Evolutionary conservation across 306 rosid genomes (phyloP).

Genomic region (Rosa multiflora): DNA sequence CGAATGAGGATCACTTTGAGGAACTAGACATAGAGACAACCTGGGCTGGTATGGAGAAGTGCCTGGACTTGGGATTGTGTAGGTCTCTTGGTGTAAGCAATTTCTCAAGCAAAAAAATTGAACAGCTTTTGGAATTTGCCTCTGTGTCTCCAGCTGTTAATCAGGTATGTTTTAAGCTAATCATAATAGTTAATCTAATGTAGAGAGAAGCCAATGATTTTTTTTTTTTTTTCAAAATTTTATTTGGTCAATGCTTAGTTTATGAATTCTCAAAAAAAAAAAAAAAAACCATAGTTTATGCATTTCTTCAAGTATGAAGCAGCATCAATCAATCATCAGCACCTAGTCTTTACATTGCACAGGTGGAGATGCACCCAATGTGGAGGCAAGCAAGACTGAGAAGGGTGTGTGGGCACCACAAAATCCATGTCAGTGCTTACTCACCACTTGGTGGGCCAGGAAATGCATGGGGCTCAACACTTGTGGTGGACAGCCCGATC

Average conservation of each 20-base stretch:
- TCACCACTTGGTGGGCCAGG: conserved; percentile 96
- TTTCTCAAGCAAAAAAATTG: conserved; percentile 70
- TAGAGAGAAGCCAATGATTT: not conserved
- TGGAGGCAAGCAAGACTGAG: conserved; percentile 73
- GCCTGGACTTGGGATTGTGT: conserved; percentile 75
- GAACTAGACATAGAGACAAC: conserved; percentile 60
- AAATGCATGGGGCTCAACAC: conserved; percentile 85
- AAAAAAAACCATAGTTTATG: not conserved
- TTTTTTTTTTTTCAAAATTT: not conserved
- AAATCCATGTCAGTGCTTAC: conserved; percentile 80
- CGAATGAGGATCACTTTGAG: conserved; percentile 78
- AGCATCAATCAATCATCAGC: not conserved
- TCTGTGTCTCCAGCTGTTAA: conserved; percentile 70
- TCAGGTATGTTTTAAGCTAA: conserved; percentile 44
- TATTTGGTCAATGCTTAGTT: not conserved
- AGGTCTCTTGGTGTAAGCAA: conserved; percentile 89
- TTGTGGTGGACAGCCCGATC: conserved; percentile 56
- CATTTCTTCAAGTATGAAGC: not conserved
- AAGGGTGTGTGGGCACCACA: conserved; percentile 57
- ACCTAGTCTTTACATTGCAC: not conserved
- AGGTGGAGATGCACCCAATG: conserved; percentile 97
- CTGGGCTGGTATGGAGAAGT: conserved; percentile 87
- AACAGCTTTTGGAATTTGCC: conserved; percentile 57
- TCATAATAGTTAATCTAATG: not conserved
- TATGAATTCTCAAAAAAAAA: not conserved